A percentile compares a stretch with the other conserved stretches of the same genome.
Evolutionary conservation across 1,284 basidiomycete species (phyloP).

Genomic region (Trichosporon ovoides): DNA sequence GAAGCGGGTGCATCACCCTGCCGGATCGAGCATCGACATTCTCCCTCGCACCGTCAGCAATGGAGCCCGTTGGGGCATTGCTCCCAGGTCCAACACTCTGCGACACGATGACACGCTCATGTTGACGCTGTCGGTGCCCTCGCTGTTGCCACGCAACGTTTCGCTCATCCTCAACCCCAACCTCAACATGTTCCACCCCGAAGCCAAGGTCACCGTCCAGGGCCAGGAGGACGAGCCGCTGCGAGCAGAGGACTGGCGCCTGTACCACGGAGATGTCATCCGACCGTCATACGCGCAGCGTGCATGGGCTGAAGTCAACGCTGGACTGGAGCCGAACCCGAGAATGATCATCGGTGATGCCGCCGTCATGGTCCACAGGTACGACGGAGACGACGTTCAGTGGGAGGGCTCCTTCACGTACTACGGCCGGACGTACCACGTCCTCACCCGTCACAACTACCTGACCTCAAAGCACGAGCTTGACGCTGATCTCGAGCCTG

Average conservation of each 20-base stretch:
- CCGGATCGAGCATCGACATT: constrained; percentile 48
- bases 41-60: constrained; percentile 53
- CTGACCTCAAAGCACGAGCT: constrained; percentile 53
- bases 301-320: constrained; percentile 35
- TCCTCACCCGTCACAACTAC: constrained; percentile 69
- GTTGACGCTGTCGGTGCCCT: constrained; percentile 32
- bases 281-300: constrained; percentile 51
- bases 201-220: constrained; percentile 56
- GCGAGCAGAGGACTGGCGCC: constrained; percentile 40
- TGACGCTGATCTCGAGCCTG: constrained; percentile 54
- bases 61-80: constrained; percentile 14
- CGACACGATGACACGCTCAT: constrained; percentile 39
- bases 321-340: constrained; percentile 23
- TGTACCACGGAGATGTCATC: constrained; percentile 68
- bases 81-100: constrained; percentile 30
- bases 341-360: constrained; percentile 60
- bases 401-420: constrained; percentile 73
- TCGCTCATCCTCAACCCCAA: constrained; percentile 62
- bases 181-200: constrained; percentile 67
- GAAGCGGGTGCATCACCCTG: constrained; percentile 33
- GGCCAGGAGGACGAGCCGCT: constrained; percentile 20
- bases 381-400: constrained; percentile 54
- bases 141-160: constrained; percentile 27
- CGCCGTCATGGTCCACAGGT: constrained; percentile 63
- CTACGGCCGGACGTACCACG: constrained; percentile 64